Evolutionary conservation across 2,329 filamentous ascomycete species (phyloP), one percentile per base, ranked within the genome.

Genomic region (Sporothrix protearum): DNA sequence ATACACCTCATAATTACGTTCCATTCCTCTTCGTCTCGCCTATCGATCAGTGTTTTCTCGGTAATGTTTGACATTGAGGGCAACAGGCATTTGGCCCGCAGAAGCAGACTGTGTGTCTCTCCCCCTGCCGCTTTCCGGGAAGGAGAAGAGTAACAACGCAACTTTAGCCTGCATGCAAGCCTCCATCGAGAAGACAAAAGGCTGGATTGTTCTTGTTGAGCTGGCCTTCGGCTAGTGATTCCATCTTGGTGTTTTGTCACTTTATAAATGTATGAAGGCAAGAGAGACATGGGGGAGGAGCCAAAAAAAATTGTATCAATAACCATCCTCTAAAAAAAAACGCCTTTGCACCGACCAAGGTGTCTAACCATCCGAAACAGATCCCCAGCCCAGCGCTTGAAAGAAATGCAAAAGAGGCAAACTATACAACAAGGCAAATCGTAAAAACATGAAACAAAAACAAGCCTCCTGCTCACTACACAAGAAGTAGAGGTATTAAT

Each of bases 41-140:
- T 49, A 25, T 67, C 25, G 12, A 22, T 9, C 4, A 9, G 6
- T 36, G 7, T 19, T 19, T 30, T 10, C n/a, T 42, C 66, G 66
- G 47, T 33, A 68, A 55, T 49, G 66, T 68, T 68, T 68, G 66
- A 25, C 4, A 39, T 68, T n/a, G 19, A 68, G 57, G 30, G 16
- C 57, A 61, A 61, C 30, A 39, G 19, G n/a, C 57, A 19, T 9
- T 4, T 16, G 25, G 9, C 14, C 12, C 30, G 25, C 25, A 67
- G 1, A 12, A 28, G 8, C 47, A 55, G 30, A 12, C 49, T 57
- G 22, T 42, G 5, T 55, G 30, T 33, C 19, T 42, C 22, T 42
- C 8, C 59, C 61, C 39, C 25, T 49, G 63, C 42, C 42, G 51
- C n/a, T 19, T n/a, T 36, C 28, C 30, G 19, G 30, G 16, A 59